phyloP scores from a whole-genome alignment of 495 filamentous ascomycete genomes.

The Penicillium pulvis region DNA sequence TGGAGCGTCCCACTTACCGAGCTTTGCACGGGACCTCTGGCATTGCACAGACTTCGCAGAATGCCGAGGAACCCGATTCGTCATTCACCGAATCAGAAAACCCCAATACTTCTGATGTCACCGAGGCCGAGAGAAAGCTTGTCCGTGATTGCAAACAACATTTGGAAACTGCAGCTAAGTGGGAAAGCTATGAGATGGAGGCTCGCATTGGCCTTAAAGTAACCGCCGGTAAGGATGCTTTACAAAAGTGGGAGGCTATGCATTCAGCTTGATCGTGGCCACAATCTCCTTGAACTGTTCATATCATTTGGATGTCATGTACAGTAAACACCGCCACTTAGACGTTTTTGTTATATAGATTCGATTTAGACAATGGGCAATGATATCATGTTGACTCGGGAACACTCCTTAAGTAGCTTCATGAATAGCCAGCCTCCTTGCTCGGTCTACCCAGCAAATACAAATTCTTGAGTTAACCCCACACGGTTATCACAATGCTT shows the following conservation, averaged over 20 bases:
- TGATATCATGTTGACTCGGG: neutral
- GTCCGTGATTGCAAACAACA: slow-evolving; percentile 69
- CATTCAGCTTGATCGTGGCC: slow-evolving; percentile 17
- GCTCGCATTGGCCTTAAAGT: slow-evolving; percentile 83
- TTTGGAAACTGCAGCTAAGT: slow-evolving; percentile 76
- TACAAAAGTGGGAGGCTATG: slow-evolving; percentile 63
- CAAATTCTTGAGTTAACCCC: neutral
- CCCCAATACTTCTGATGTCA: slow-evolving; percentile 5
- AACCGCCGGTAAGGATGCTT: slow-evolving; percentile 73
- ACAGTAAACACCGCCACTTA: neutral
- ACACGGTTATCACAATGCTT: slow-evolving; percentile 5
- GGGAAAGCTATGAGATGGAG: slow-evolving; percentile 87
- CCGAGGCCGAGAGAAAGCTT: slow-evolving; percentile 50
- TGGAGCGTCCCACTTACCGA: slow-evolving; percentile 52
- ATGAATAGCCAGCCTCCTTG: neutral
- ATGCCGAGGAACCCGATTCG: slow-evolving; percentile 14
- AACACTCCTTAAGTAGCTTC: neutral
- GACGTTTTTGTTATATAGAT: neutral
- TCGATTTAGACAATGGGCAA: neutral
- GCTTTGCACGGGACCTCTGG: slow-evolving; percentile 29
- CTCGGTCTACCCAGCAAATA: neutral
- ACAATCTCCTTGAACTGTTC: neutral
- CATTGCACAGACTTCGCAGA: neutral
- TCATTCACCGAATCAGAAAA: slow-evolving; percentile 5
- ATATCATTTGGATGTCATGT: neutral